Evolutionary conservation across 1,284 basidiomycete genomes (phyloP).

Genomic region (Trichosporon asahii): DNA sequence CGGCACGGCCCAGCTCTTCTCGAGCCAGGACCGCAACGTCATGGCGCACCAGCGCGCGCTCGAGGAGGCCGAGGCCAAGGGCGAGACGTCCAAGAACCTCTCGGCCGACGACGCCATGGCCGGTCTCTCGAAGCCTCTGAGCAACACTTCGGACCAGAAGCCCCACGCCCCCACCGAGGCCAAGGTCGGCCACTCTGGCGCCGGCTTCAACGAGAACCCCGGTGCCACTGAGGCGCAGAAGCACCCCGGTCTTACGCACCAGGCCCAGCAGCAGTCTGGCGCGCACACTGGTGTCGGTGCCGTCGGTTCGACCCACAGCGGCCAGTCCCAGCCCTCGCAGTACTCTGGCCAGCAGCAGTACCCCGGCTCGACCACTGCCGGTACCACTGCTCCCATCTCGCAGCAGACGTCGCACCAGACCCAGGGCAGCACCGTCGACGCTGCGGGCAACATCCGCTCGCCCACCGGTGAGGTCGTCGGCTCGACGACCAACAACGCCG

Average conservation of each 20-base stretch:
- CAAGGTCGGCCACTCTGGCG: background rate
- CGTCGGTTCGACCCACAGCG: background rate
- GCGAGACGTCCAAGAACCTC: background rate
- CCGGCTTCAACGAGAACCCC: background rate
- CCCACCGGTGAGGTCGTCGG: conserved; percentile 1
- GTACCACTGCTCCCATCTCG: background rate
- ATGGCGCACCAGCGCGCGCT: background rate
- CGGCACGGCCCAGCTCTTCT: background rate
- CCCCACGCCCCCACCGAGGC: background rate
- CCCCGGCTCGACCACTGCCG: conserved; percentile 8
- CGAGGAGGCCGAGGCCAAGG: conserved; percentile 9
- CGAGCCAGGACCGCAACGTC: conserved; percentile 1
- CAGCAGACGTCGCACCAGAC: background rate
- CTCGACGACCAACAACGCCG: conserved; percentile 2
- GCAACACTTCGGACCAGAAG: background rate
- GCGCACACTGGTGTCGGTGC: background rate
- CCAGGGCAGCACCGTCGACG: background rate
- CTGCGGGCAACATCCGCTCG: background rate
- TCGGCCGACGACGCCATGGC: background rate
- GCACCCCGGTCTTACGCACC: background rate
- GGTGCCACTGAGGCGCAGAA: background rate
- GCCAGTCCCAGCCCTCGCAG: background rate
- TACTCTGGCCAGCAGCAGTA: background rate
- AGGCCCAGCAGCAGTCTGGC: background rate
- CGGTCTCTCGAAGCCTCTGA: background rate